phyloP scores from a whole-genome alignment of 768 basidiomycete species.

The Pleurotus citrinopileatus region DNA sequence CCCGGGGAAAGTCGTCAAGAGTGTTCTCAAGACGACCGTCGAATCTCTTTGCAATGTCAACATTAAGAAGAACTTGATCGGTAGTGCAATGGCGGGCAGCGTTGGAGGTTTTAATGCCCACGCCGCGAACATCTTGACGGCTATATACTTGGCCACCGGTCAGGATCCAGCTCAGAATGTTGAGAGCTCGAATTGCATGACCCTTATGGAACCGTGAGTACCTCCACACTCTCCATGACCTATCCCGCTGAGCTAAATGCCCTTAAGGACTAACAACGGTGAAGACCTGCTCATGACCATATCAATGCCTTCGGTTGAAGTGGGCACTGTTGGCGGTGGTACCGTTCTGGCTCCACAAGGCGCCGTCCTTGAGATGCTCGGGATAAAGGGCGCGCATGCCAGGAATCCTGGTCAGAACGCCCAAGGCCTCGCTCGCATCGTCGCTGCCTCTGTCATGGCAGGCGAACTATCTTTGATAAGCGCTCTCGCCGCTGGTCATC shows the following conservation, averaged over 20 bases:
- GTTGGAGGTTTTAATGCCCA: conserved; percentile 99
- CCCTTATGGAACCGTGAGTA: conserved; percentile 95
- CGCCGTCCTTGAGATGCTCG: conserved; percentile 91
- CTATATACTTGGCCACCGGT: conserved; percentile 92
- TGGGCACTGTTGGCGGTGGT: conserved; percentile 96
- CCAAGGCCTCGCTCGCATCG: conserved; percentile 83
- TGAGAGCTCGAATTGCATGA: conserved; percentile 98
- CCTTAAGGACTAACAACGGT: conserved; percentile 73
- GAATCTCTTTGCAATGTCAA: conserved; percentile 87
- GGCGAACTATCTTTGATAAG: conserved; percentile 91
- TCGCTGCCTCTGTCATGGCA: conserved; percentile 94
- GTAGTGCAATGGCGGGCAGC: conserved; percentile 97
- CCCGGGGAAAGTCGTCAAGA: conserved; percentile 84
- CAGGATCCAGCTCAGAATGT: conserved; percentile 99
- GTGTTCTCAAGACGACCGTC: conserved; percentile 94
- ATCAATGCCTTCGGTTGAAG: conserved; percentile 98
- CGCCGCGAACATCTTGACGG: conserved; percentile 95
- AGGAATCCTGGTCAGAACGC: conserved; percentile 88
- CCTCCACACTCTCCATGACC: conserved; percentile 11
- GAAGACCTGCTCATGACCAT: conserved; percentile 90
- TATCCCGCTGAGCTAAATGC: conserved; percentile 7
- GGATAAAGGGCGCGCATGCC: conserved; percentile 85
- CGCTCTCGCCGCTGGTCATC: conserved; percentile 91
- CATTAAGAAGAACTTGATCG: conserved; percentile 94
- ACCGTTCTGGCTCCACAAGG: conserved; percentile 90